Conservation (phyloP, 805 yeast genomes). For the Schwanniomyces vanrijiae region DNA sequence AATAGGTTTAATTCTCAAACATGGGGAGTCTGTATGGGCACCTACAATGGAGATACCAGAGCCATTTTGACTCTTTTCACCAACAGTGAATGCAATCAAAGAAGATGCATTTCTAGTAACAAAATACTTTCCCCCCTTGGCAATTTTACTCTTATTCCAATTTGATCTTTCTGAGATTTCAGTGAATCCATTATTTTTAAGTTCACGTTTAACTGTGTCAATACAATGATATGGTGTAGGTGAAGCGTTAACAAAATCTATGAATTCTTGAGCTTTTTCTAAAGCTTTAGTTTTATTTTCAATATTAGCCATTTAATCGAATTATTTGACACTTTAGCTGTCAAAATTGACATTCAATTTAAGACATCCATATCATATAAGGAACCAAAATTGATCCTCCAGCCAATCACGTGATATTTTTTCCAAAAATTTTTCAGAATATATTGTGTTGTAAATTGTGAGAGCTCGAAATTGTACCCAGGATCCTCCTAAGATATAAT, state of each 20-base stretch:
- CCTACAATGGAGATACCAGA: slow-evolving; percentile 88
- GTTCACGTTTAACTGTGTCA: slow-evolving; percentile 54
- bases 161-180: slow-evolving; percentile 69
- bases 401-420: neutral
- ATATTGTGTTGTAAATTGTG: too few relatives aligned
- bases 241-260: slow-evolving; percentile 75
- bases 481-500: too few relatives aligned
- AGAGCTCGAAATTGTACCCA: too few relatives aligned
- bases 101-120: slow-evolving; percentile 91
- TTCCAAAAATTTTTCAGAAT: too few relatives aligned
- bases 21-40: slow-evolving; percentile 95
- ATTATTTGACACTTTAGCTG: neutral
- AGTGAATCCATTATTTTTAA: slow-evolving; percentile 63
- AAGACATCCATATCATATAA: too few relatives aligned
- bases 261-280: slow-evolving; percentile 57
- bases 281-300: slow-evolving; percentile 13
- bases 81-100: slow-evolving; percentile 82
- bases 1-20: slow-evolving; percentile 83
- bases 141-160: slow-evolving; percentile 54
- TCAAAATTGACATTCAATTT: neutral
- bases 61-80: slow-evolving; percentile 70
- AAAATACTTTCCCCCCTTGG: slow-evolving; percentile 68
- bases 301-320: neutral
- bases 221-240: slow-evolving; percentile 97
- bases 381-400: too few relatives aligned